Conservation (phyloP, 768 basidiomycete genomes). For the Rubroboletus pulcherrimus region DNA sequence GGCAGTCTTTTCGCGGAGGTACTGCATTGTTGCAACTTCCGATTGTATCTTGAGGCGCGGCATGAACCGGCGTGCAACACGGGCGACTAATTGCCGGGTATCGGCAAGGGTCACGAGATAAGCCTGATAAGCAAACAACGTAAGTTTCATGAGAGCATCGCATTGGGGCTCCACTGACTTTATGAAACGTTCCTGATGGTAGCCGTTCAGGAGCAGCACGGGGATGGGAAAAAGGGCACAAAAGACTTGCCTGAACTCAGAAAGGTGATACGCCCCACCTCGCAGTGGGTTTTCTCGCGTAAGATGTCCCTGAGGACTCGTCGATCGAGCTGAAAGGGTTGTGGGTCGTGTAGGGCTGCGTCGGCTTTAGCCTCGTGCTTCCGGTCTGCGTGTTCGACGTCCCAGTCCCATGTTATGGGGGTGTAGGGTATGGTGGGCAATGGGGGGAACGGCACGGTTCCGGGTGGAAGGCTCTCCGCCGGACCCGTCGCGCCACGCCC, state of each 20-base stretch:
- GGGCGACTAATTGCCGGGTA: constrained; percentile 62
- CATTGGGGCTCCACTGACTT: constrained; percentile 39
- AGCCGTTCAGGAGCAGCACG: neutral
- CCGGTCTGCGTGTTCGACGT: constrained; percentile 67
- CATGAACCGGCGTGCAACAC: constrained; percentile 84
- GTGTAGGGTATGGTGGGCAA: neutral
- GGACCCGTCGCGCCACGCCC: neutral
- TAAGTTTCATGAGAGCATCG: constrained; percentile 1
- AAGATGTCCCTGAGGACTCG: constrained; percentile 74
- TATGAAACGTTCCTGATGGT: constrained; percentile 75
- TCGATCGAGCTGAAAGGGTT: constrained; percentile 74
- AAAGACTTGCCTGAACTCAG: constrained; percentile 61
- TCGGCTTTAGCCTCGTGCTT: constrained; percentile 62
- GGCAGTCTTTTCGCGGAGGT: constrained; percentile 63
- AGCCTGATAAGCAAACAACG: constrained; percentile 43
- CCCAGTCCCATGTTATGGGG: constrained; percentile 64
- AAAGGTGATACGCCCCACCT: constrained; percentile 69
- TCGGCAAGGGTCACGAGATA: constrained; percentile 70
- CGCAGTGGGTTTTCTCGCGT: constrained; percentile 59
- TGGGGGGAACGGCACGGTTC: constrained; percentile 22
- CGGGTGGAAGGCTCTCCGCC: constrained; percentile 8
- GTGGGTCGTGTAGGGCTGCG: constrained; percentile 53
- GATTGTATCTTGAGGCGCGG: constrained; percentile 83
- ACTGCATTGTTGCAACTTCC: constrained; percentile 83
- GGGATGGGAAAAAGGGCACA: constrained; percentile 7